Evolutionary conservation across 2,329 filamentous ascomycete genomes (phyloP).

Genomic region (Penicillium sp.): DNA sequence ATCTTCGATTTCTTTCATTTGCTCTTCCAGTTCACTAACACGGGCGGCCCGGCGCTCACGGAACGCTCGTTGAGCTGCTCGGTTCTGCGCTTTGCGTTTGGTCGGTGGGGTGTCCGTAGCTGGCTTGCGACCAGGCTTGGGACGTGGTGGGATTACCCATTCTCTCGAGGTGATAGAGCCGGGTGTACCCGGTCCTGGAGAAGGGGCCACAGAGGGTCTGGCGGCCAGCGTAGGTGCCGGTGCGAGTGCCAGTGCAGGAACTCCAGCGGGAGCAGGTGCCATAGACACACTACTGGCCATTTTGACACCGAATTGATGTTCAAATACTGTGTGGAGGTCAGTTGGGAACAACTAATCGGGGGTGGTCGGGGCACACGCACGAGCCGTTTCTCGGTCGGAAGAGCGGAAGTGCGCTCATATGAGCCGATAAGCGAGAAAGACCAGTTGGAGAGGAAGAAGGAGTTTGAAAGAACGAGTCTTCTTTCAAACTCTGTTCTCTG

Average conservation of each 20-base stretch:
- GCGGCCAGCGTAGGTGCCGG: slow-evolving; percentile 41
- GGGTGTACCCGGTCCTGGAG: slow-evolving; percentile 40
- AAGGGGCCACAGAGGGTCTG: slow-evolving; percentile 41
- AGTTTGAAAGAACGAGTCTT: background rate
- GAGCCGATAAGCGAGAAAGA: slow-evolving; percentile 33
- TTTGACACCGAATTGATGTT: slow-evolving; percentile 19
- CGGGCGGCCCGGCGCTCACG: slow-evolving; percentile 81
- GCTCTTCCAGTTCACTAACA: slow-evolving; percentile 66
- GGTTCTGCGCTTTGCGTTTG: slow-evolving; percentile 91
- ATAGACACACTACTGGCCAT: slow-evolving; percentile 42
- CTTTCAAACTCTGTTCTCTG: background rate
- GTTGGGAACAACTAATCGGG: slow-evolving; percentile 20
- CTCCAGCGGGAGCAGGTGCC: slow-evolving; percentile 40
- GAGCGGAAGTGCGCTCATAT: slow-evolving; percentile 37
- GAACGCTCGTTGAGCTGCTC: slow-evolving; percentile 87
- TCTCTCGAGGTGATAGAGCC: slow-evolving; percentile 72
- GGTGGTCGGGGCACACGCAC: slow-evolving; percentile 25
- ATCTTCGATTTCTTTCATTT: slow-evolving; percentile 50
- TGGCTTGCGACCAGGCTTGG: slow-evolving; percentile 90
- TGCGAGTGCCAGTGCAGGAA: slow-evolving; percentile 29
- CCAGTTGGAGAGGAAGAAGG: slow-evolving; percentile 2
- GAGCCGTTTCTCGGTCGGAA: slow-evolving; percentile 36
- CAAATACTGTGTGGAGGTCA: slow-evolving; percentile 25
- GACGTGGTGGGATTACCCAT: slow-evolving; percentile 81
- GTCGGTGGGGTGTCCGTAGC: slow-evolving; percentile 89